phyloP scores from a whole-genome alignment of 805 yeast genomes.

The Cyberlindnera sargentensis region DNA sequence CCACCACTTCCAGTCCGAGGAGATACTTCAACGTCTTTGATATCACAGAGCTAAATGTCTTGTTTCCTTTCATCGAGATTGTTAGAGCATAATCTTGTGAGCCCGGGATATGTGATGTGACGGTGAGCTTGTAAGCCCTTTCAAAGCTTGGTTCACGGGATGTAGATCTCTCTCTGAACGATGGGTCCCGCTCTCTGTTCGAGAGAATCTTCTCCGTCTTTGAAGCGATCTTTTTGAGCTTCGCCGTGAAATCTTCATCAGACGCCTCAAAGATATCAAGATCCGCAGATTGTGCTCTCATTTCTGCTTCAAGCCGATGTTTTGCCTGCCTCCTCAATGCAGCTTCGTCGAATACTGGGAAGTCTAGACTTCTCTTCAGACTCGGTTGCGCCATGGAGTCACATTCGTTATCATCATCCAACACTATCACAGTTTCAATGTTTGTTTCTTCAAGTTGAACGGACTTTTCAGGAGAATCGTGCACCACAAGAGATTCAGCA shows the following conservation, averaged over 20 bases:
- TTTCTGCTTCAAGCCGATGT: neutral
- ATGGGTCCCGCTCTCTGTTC: neutral
- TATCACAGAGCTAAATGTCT: constrained; percentile 11
- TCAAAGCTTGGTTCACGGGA: neutral
- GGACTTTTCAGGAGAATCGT: too few relatives aligned
- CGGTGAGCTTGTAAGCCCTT: constrained; percentile 8
- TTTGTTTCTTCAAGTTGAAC: neutral
- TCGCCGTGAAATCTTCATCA: constrained; percentile 1
- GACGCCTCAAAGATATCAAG: constrained; percentile 7
- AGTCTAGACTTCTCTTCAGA: constrained; percentile 3
- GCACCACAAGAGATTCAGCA: too few relatives aligned
- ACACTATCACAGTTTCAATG: neutral
- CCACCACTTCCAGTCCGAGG: constrained; percentile 1
- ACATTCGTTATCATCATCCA: constrained; percentile 1
- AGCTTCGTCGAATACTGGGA: constrained; percentile 14
- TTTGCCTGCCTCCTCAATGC: neutral
- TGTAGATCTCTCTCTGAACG: neutral
- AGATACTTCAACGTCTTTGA: constrained; percentile 10
- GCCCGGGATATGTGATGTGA: constrained; percentile 19
- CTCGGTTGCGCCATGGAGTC: neutral
- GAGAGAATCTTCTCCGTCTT: constrained; percentile 1
- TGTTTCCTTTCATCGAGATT: constrained; percentile 15
- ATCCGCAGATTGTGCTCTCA: neutral
- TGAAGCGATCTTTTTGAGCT: neutral
- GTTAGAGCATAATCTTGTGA: constrained; percentile 4